phyloP scores from a whole-genome alignment of 495 filamentous ascomycete genomes.

The Chaetomium tenue region DNA sequence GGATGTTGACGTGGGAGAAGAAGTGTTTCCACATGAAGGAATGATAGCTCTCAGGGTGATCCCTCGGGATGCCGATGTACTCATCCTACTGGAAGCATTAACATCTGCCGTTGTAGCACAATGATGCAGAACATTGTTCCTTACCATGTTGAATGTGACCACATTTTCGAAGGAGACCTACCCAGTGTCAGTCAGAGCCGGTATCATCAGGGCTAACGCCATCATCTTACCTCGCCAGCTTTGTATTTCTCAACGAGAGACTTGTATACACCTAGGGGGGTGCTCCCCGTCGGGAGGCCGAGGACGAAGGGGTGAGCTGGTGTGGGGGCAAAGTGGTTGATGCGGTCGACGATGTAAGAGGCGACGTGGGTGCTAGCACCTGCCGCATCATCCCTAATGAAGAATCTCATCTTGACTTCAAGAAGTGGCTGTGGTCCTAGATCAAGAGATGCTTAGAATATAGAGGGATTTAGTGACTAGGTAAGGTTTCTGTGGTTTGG shows the following conservation, averaged over 20 bases:
- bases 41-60: conserved; percentile 82
- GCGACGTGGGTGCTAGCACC: conserved; percentile 72
- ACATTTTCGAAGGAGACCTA: conserved; percentile 82
- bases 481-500: background rate
- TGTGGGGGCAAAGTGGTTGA: conserved; percentile 70
- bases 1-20: conserved; percentile 83
- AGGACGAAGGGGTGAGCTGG: conserved; percentile 73
- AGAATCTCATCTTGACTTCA: conserved; percentile 66
- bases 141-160: conserved; percentile 89
- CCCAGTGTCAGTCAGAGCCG: background rate
- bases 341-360: conserved; percentile 78
- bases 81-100: conserved; percentile 60
- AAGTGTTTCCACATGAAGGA: conserved; percentile 90
- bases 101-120: background rate
- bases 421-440: background rate
- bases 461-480: background rate
- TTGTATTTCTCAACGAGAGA: conserved; percentile 72
- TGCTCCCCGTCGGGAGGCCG: conserved; percentile 79
- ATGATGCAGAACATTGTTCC: conserved; percentile 13
- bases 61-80: conserved; percentile 77
- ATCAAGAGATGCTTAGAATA: no score
- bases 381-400: conserved; percentile 69
- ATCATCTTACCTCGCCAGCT: conserved; percentile 54
- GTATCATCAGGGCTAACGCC: background rate
- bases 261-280: conserved; percentile 74